phyloP scores from a whole-genome alignment of 495 filamentous ascomycete genomes.

The Penicillium malachiteum region DNA sequence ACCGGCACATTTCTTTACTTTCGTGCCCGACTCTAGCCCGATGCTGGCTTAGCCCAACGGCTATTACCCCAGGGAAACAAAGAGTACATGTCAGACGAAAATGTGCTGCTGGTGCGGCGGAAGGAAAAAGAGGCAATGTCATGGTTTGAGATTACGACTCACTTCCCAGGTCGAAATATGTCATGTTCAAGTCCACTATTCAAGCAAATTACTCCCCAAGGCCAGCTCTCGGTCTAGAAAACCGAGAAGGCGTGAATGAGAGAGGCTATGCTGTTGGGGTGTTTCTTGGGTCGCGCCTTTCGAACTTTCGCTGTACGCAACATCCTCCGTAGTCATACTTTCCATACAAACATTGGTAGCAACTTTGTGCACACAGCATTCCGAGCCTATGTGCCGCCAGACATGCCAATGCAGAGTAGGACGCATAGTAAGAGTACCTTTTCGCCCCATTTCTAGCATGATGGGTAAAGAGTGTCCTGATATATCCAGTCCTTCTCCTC shows the following conservation, averaged over 20 bases:
- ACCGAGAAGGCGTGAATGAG: conserved; percentile 7
- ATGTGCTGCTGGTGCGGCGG: conserved; percentile 14
- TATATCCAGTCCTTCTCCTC: no score
- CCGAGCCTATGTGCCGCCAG: no score
- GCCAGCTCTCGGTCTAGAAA: conserved; percentile 10
- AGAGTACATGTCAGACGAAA: conserved; percentile 12
- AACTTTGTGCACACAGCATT: conserved; percentile 7
- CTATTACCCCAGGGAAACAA: conserved; percentile 7
- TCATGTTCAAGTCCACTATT: conserved; percentile 17
- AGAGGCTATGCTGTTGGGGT: conserved; percentile 2
- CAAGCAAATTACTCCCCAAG: conserved; percentile 15
- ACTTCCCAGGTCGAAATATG: conserved; percentile 12
- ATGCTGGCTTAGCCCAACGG: conserved; percentile 2
- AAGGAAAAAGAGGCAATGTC: conserved; percentile 14
- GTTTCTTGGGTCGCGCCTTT: no score
- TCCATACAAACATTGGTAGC: conserved; percentile 5
- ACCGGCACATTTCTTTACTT: conserved; percentile 15
- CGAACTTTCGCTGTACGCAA: no score
- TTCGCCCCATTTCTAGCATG: no score
- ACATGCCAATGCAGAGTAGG: no score
- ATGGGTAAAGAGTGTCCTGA: no score
- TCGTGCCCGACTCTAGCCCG: conserved; percentile 14
- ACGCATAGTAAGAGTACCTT: no score
- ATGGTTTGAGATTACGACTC: conserved; percentile 11
- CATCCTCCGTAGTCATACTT: conserved; percentile 11